Base-by-base conservation (phyloP, 2,329 filamentous ascomycete genomes). In the Juglanconis oblonga region DNA sequence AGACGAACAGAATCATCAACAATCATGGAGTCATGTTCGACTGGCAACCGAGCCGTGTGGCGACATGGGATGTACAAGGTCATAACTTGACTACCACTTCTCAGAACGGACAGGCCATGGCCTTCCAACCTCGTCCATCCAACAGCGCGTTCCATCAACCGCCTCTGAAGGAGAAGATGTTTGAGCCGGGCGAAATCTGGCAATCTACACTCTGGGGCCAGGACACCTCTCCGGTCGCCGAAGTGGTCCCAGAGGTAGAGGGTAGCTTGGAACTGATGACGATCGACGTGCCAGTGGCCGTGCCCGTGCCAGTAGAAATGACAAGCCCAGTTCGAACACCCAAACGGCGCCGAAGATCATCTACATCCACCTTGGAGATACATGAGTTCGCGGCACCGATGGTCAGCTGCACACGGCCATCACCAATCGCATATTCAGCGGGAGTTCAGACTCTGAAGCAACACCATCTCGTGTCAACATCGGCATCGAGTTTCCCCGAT, bases 331-430 rank as follows among this genome's bases (percentile, higher is more conserved):
- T 31, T 13, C 36, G 42, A 33, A 35, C 52, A 4, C 50, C 35
- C 13, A 8, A 44, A 7, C 52, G 57, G 13, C 57, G 45, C 5
- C 45, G 40, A 49, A 49, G 45, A 13, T 44, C 51, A 17, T 52
- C 57, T 17, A 59, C 51, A 4, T 52, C 57, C 36, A 59, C 44
- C 29, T 33, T 51, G 49, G 57, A 55, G 7, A 13, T 38, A 13
- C 36, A 13, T 24, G 24, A 24, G 11, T 13, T 38, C 36, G 36
- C 36, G 11, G 7, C 36, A 38, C 36, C 36, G 8, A 13, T 13
- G 8, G 36, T 38, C 36, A 13, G 7, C 11, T 7, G 8, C 11
- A 38, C 11, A 13, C 36, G 11, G 36, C 36, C 36, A 38, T 38
- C 36, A 8, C 36, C 36, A 38, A 13, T 38, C 36, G 36, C 7